These are phyloP conservation scores for Aureobasidium sp. DNA, from an alignment of 2,329 filamentous ascomycete genomes.

Conservation along the genomic window DNA sequence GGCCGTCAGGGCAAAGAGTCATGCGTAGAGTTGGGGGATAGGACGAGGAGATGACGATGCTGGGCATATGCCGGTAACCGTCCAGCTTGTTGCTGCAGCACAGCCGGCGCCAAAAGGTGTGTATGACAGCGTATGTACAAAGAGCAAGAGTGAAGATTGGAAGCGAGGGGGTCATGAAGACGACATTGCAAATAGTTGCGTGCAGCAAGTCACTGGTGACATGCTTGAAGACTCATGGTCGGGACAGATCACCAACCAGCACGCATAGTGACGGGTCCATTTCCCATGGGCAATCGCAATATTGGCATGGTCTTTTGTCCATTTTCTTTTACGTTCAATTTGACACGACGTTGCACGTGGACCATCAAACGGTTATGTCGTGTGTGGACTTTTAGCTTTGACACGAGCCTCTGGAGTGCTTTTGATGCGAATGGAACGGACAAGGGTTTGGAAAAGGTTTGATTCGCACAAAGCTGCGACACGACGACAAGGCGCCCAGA, in stretches of 20 bases:
- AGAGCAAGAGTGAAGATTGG: not conserved
- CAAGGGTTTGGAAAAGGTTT: not conserved
- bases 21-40: not conserved
- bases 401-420: constrained; percentile 9
- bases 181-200: not conserved
- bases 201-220: not conserved
- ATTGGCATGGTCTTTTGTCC: not conserved
- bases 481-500: not conserved
- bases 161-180: not conserved
- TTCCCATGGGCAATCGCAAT: not conserved
- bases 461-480: not conserved
- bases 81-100: not conserved
- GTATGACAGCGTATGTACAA: not conserved
- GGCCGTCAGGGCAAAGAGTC: not conserved
- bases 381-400: constrained; percentile 1
- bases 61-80: not conserved
- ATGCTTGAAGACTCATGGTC: not conserved
- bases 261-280: not conserved
- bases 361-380: not conserved
- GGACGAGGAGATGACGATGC: not conserved
- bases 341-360: constrained; percentile 7
- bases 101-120: not conserved
- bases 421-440: not conserved
- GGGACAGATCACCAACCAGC: not conserved
- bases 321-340: not conserved